Conservation (phyloP, 805 yeast genomes). For the Teunomyces kruisii region DNA sequence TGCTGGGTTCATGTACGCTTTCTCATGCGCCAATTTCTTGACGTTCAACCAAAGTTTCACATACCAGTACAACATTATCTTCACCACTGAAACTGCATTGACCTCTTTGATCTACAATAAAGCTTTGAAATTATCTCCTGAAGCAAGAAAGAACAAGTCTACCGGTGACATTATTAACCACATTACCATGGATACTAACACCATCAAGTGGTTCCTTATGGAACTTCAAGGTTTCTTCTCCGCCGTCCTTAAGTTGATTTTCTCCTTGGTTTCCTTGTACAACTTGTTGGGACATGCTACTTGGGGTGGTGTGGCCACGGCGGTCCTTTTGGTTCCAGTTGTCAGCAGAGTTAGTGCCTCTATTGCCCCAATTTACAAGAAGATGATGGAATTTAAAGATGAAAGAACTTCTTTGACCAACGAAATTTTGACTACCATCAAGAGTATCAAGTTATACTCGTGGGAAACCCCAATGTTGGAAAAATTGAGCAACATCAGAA, state of each 20-base stretch:
- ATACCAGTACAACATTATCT: slow-evolving; percentile 13
- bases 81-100: slow-evolving; percentile 19
- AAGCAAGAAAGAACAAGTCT: slow-evolving; percentile 28
- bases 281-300: slow-evolving; percentile 36
- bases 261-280: slow-evolving; percentile 32
- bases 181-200: slow-evolving; percentile 28
- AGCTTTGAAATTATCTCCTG: slow-evolving; percentile 30
- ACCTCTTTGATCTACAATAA: slow-evolving; percentile 27
- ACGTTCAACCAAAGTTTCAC: slow-evolving; percentile 21
- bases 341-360: slow-evolving; percentile 26
- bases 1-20: slow-evolving; percentile 25
- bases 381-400: slow-evolving; percentile 36
- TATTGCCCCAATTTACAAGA: slow-evolving; percentile 22
- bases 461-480: slow-evolving; percentile 43
- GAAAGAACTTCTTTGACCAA: slow-evolving; percentile 36
- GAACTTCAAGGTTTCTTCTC: slow-evolving; percentile 20
- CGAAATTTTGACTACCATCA: slow-evolving; percentile 38
- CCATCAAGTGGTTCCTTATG: slow-evolving; percentile 15
- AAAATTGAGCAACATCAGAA: slow-evolving; percentile 32
- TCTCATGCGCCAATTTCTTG: slow-evolving; percentile 22
- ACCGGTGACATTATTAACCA: slow-evolving; percentile 37
- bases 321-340: slow-evolving; percentile 32
- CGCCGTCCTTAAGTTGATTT: slow-evolving; percentile 23
- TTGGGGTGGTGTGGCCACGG: slow-evolving; percentile 34
- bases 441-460: slow-evolving; percentile 40